Base-by-base conservation (phyloP, 1,139 yeast species). In the Taphrina communis region DNA sequence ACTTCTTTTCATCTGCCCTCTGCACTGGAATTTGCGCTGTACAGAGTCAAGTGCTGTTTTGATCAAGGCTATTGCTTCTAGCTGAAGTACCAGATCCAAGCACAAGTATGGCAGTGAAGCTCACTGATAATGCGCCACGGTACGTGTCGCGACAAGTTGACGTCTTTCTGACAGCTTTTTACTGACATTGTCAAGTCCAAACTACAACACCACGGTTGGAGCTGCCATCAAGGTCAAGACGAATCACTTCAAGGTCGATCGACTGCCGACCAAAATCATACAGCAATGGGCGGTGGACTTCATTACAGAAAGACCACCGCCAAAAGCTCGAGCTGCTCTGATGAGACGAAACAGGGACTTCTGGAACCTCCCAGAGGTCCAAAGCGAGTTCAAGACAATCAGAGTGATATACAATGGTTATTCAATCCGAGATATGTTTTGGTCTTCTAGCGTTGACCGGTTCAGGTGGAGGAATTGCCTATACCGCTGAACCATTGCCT, bases 261-360 rank as follows among this genome's bases (percentile, higher is more conserved):
- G 52, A 31, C 66, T 70, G n/a, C 73, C 73, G 6, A 67, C 60
- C 36, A 65, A 63, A 9, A 65, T 48, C 19, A 65, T 71, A 14
- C 52, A 68, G 41, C 73, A 71, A 65, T 71, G 70, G 51, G 70
- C 68, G 39, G 72, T 70, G 41, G 55, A 55, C 52, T 53, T 61
- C 42, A 62, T 62, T 44, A 44, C 61, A 42, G 57, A 59, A 41
- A 38, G 68, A 14, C 65, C 61, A 41, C 65, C 66, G 19, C 60
- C 62, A 52, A 57, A 57, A 46, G 35, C 60, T 9, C 62, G 69
- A 50, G 48, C 56, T 41, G 63, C 62, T 38, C 12, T 56, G 56
- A 51, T 35, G 41, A 35, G 52, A 19, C 56, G 65, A 25, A 58
- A 66, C 57, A 25, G 25, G 48, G 38, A 65, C 36, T n/a, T 69